Conservation (phyloP, 73 alveolate species). For the Stentor coeruleus region DNA sequence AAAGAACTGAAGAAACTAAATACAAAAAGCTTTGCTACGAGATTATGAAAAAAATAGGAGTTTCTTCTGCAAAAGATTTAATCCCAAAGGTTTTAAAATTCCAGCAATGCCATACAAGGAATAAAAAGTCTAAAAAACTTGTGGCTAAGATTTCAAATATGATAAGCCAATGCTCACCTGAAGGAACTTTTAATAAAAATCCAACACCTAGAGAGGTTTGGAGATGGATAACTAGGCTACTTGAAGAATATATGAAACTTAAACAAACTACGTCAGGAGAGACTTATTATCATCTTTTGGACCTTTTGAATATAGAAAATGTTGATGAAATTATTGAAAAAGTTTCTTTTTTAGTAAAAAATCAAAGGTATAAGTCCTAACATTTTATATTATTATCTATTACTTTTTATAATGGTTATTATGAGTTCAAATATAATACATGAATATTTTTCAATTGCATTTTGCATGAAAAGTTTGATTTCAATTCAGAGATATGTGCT, state of each 20-base stretch:
- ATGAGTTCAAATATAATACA: too few species aligned
- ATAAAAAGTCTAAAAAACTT: not conserved
- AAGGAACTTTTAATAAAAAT: not conserved
- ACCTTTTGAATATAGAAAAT: not conserved
- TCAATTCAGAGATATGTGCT: too few species aligned
- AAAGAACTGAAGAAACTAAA: not conserved
- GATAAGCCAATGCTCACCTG: conserved; percentile 19
- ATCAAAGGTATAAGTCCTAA: too few species aligned
- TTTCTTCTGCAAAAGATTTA: not conserved
- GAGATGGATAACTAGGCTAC: conserved; percentile 6
- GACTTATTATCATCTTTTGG: not conserved
- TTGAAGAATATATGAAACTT: conserved; percentile 23
- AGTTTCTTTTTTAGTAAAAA: too few species aligned
- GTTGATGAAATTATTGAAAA: not conserved
- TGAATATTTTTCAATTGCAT: too few species aligned
- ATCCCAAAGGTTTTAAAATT: not conserved
- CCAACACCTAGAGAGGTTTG: not conserved
- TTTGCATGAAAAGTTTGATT: too few species aligned
- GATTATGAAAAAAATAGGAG: conserved; percentile 7
- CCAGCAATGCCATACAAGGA: not conserved
- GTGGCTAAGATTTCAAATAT: not conserved
- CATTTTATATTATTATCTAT: too few species aligned
- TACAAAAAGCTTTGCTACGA: not conserved
- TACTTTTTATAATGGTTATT: too few species aligned
- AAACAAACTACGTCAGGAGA: not conserved